Evolutionary conservation across 176 grass and related monocot species (phyloP).

Genomic region (Chloris gayana): DNA sequence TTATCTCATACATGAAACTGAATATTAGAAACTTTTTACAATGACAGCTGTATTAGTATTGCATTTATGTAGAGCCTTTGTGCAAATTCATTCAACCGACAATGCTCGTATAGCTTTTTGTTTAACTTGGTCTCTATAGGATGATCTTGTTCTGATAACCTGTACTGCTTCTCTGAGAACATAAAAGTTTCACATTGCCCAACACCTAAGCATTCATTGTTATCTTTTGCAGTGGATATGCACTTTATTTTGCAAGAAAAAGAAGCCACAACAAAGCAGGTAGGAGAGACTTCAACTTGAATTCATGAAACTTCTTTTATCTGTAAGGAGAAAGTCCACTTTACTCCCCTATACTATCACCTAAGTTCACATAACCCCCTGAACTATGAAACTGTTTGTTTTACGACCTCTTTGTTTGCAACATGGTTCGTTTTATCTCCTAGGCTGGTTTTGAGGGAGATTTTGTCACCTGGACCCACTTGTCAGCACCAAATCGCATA

Average conservation of each 20-base stretch:
- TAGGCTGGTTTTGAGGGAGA: too few relatives aligned
- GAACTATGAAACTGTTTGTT: too few relatives aligned
- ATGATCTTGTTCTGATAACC: not conserved
- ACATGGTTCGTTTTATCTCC: too few relatives aligned
- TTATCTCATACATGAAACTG: not conserved
- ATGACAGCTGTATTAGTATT: not conserved
- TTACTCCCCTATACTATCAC: too few relatives aligned
- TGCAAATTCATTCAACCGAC: not conserved
- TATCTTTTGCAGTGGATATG: conserved; percentile 61
- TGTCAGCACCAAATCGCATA: too few relatives aligned
- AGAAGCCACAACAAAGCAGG: conserved; percentile 64
- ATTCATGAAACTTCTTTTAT: conserved; percentile 23
- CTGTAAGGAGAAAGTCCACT: too few relatives aligned
- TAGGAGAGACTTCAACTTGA: conserved; percentile 24
- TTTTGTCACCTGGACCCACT: too few relatives aligned
- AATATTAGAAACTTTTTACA: not conserved
- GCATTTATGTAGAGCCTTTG: not conserved
- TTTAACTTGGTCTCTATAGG: not conserved
- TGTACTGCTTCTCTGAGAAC: not conserved
- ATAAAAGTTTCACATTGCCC: not conserved
- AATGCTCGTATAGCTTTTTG: not conserved
- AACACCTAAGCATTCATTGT: conserved; percentile 18
- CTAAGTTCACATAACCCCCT: too few relatives aligned
- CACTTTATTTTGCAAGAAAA: conserved; percentile 54
- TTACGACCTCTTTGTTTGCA: too few relatives aligned